Conservation (phyloP, 2,329 filamentous ascomycete genomes). For the Grosmannia clavigera region DNA sequence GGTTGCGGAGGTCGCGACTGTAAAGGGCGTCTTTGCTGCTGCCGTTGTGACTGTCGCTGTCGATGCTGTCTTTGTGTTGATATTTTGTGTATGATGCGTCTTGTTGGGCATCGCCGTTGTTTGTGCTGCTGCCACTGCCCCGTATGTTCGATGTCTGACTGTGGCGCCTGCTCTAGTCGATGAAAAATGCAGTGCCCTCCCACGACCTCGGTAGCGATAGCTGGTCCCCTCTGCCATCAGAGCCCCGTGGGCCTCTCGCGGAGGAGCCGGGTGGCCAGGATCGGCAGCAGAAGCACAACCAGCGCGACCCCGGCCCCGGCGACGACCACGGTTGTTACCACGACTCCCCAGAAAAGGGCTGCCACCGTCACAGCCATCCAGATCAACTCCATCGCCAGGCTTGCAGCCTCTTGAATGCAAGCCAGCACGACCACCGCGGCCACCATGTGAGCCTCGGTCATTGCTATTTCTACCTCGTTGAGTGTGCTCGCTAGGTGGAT, state of each 20-base stretch:
- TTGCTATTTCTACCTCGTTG: background rate
- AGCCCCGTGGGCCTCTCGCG: background rate
- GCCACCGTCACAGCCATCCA: conserved; percentile 3
- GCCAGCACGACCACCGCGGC: background rate
- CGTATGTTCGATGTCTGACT: background rate
- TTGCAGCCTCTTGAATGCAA: background rate
- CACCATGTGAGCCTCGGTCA: background rate
- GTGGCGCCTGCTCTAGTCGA: background rate
- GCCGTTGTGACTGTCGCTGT: background rate
- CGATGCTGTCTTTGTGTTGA: background rate
- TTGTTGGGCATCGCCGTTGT: background rate
- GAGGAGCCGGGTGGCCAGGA: background rate
- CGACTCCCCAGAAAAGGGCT: conserved; percentile 3
- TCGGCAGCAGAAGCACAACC: background rate
- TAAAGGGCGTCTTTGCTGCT: background rate
- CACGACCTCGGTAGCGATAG: background rate
- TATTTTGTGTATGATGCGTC: background rate
- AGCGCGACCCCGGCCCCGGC: background rate
- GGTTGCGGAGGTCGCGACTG: background rate
- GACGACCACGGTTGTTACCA: background rate
- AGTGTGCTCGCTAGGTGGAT: background rate
- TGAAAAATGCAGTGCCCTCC: background rate
- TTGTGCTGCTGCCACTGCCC: background rate
- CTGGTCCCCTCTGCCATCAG: background rate
- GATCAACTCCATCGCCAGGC: conserved; percentile 1